Percentiles rank a stretch among this genome's conserved stretches.
Evolutionary conservation across 306 rosid genomes (phyloP).

Genomic region (Ormosia semicastrata): DNA sequence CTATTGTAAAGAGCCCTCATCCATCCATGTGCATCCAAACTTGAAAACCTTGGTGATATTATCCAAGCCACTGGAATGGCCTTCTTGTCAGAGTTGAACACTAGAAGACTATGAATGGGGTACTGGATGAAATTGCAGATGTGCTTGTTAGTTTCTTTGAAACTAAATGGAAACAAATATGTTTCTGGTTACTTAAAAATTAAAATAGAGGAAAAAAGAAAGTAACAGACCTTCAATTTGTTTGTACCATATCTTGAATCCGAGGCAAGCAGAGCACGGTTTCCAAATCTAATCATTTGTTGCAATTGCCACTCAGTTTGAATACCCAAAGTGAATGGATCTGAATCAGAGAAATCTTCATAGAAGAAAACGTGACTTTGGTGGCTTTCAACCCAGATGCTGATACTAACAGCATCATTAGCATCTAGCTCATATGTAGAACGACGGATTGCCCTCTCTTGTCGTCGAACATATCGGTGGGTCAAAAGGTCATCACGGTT

Average conservation of each 20-base stretch:
- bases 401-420: slow-evolving; percentile 58
- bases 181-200: slow-evolving; percentile 20
- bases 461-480: slow-evolving; percentile 80
- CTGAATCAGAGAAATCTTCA: slow-evolving; percentile 78
- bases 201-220: slow-evolving; percentile 2
- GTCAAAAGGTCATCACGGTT: slow-evolving; percentile 94
- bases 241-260: slow-evolving; percentile 89
- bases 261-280: slow-evolving; percentile 70
- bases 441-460: slow-evolving; percentile 84
- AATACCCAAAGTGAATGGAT: slow-evolving; percentile 78
- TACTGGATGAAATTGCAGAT: slow-evolving; percentile 56
- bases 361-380: slow-evolving; percentile 68
- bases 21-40: slow-evolving; percentile 77
- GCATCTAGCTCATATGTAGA: slow-evolving; percentile 60
- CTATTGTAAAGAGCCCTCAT: slow-evolving; percentile 89
- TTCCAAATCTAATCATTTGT: slow-evolving; percentile 90
- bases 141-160: slow-evolving; percentile 32
- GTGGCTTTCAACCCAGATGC: slow-evolving; percentile 85
- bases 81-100: slow-evolving; percentile 85
- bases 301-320: slow-evolving; percentile 98
- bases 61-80: slow-evolving; percentile 97
- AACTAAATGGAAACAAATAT: background rate
- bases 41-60: slow-evolving; percentile 63
- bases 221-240: slow-evolving; percentile 74
- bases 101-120: slow-evolving; percentile 84